phyloP scores from a whole-genome alignment of 306 rosid species.

The Acacia melanoxylon region DNA sequence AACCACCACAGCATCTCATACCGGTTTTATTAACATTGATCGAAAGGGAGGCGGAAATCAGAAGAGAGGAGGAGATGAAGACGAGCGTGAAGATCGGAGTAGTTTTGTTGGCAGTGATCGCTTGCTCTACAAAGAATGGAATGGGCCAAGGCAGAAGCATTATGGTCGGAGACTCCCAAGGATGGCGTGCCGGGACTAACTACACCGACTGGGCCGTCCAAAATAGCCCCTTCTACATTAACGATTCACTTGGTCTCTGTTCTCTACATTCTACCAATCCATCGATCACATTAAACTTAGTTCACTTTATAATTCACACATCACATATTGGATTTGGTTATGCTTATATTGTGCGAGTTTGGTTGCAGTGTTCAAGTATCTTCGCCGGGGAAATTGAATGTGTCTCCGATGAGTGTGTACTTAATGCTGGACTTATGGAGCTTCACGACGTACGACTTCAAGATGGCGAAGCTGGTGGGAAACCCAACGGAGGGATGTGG shows the following conservation, averaged over 20 bases:
- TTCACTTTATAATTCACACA: neutral
- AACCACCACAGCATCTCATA: neutral
- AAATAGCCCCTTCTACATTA: constrained; percentile 58
- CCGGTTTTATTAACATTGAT: neutral
- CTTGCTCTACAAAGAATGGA: constrained; percentile 10
- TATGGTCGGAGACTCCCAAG: constrained; percentile 64
- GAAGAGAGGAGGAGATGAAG: constrained; percentile 10
- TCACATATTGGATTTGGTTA: neutral
- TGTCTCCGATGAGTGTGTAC: constrained; percentile 43
- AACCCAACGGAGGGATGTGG: constrained; percentile 39
- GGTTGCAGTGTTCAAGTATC: constrained; percentile 58
- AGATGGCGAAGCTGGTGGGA: constrained; percentile 49
- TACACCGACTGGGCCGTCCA: constrained; percentile 62
- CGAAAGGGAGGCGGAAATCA: neutral
- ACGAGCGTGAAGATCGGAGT: neutral
- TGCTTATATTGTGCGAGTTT: neutral
- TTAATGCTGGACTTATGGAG: constrained; percentile 49
- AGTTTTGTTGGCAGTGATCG: constrained; percentile 30
- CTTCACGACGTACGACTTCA: constrained; percentile 49
- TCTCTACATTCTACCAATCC: neutral
- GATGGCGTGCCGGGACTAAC: constrained; percentile 68
- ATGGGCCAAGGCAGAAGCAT: constrained; percentile 40
- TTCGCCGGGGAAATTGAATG: constrained; percentile 20
- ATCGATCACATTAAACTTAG: neutral
- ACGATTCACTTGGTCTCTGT: constrained; percentile 53